These are phyloP conservation scores for Aspergillus brasiliensis DNA, from an alignment of 2,329 filamentous ascomycete species.

Conservation along the genomic window DNA sequence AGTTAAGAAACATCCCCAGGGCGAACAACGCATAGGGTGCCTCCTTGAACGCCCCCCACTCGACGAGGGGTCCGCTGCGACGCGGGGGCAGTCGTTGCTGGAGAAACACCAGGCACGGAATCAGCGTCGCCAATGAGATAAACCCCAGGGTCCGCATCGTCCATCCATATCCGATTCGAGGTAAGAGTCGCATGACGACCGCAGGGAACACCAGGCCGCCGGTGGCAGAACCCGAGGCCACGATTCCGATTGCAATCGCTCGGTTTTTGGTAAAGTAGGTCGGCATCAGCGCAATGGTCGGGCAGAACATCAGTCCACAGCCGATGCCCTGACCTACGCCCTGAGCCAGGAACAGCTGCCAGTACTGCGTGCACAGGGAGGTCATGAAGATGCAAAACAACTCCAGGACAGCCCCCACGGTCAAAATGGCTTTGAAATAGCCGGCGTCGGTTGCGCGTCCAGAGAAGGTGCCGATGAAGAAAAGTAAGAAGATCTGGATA, in stretches of 20 bases:
- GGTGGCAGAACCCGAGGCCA: constrained; percentile 61
- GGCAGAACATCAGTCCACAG: constrained; percentile 56
- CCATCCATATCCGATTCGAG: constrained; percentile 65
- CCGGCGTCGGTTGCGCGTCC: constrained; percentile 57
- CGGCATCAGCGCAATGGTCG: constrained; percentile 56
- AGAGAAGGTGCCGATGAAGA: constrained; percentile 54
- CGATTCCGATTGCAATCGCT: constrained; percentile 61
- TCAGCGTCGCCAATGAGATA: constrained; percentile 54
- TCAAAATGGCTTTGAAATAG: constrained; percentile 50
- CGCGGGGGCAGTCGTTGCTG: constrained; percentile 53
- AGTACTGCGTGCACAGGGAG: constrained; percentile 50
- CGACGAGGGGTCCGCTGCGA: constrained; percentile 54
- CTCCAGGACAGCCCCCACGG: constrained; percentile 47
- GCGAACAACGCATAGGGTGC: constrained; percentile 49
- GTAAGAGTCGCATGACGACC: constrained; percentile 58
- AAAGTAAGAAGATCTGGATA: constrained; percentile 54
- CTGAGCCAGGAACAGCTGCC: constrained; percentile 54
- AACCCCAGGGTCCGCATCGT: constrained; percentile 65
- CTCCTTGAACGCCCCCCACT: constrained; percentile 55
- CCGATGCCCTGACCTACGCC: constrained; percentile 61
- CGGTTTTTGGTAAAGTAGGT: constrained; percentile 65
- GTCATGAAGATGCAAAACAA: constrained; percentile 56
- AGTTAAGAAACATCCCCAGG: constrained; percentile 48
- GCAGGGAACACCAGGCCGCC: constrained; percentile 67
- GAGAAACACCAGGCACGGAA: constrained; percentile 48